A percentile compares a stretch with the other conserved stretches of the same genome.
phyloP scores from a whole-genome alignment of 163 green algal genomes.

The Chlorella variabilis region DNA sequence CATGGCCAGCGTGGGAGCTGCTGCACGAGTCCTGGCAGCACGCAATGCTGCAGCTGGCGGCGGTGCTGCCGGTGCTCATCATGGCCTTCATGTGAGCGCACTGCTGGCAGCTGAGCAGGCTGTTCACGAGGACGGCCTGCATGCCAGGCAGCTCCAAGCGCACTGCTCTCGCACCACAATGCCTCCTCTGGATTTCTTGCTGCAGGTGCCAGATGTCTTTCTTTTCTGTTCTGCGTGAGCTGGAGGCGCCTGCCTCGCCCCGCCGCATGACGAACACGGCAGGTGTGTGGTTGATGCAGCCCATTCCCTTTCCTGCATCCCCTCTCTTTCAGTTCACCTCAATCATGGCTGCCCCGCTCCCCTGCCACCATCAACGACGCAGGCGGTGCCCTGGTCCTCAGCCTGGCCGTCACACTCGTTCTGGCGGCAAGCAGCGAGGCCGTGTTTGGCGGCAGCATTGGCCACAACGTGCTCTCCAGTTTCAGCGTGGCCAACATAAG shows the following conservation, averaged over 20 bases:
- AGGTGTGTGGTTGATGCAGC: neutral
- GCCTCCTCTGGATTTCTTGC: neutral
- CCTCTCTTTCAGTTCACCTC: neutral
- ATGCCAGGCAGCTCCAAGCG: too few relatives aligned
- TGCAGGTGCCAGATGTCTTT: conserved; percentile 12
- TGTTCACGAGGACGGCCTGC: too few relatives aligned
- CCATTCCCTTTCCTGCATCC: neutral
- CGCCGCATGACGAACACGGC: neutral
- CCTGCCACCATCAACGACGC: neutral
- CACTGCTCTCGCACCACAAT: too few relatives aligned
- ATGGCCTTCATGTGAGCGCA: conserved; percentile 9
- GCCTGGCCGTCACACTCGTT: neutral
- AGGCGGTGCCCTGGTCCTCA: neutral
- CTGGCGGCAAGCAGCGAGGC: neutral
- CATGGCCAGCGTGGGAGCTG: neutral
- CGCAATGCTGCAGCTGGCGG: neutral
- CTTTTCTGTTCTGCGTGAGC: neutral
- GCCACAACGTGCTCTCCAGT: neutral
- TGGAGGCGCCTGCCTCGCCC: neutral
- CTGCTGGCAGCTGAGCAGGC: neutral
- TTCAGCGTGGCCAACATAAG: neutral
- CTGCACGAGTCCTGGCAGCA: neutral
- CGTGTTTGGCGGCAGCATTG: neutral
- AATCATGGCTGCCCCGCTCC: neutral
- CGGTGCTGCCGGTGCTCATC: neutral